These are phyloP conservation scores for Babesia bovis DNA, from an alignment of 169 alveolate genomes.

Conservation along the genomic window DNA sequence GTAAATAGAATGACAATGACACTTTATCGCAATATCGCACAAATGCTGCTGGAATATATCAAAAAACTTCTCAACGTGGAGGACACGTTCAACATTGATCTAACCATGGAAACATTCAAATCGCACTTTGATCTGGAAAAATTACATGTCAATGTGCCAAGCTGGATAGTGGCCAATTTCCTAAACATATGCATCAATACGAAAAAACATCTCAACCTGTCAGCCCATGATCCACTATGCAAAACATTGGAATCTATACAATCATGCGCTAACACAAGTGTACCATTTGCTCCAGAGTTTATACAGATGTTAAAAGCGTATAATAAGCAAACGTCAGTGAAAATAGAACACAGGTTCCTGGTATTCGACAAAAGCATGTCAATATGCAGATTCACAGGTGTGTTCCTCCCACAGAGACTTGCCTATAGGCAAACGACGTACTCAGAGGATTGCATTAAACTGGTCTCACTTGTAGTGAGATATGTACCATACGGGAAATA, in stretches of 20 bases:
- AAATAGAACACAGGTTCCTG: slow-evolving; percentile 70
- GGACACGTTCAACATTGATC: slow-evolving; percentile 58
- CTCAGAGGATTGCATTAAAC: slow-evolving; percentile 67
- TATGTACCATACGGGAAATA: slow-evolving; percentile 64
- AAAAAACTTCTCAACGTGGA: slow-evolving; percentile 44
- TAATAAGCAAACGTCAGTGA: slow-evolving; percentile 12
- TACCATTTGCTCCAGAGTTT: slow-evolving; percentile 42
- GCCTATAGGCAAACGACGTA: slow-evolving; percentile 73
- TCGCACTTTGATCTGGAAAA: slow-evolving; percentile 54
- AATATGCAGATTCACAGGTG: slow-evolving; percentile 73
- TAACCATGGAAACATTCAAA: slow-evolving; percentile 65
- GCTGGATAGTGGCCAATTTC: slow-evolving; percentile 43
- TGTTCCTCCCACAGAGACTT: slow-evolving; percentile 81
- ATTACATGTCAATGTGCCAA: slow-evolving; percentile 21
- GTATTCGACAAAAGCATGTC: slow-evolving; percentile 75
- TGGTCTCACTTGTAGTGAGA: slow-evolving; percentile 66
- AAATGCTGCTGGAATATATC: slow-evolving; percentile 54
- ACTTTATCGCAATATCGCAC: slow-evolving; percentile 58
- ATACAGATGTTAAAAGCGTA: slow-evolving; percentile 24
- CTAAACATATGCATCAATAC: slow-evolving; percentile 35
- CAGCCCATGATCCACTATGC: slow-evolving; percentile 77
- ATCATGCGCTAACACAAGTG: neutral
- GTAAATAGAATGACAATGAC: slow-evolving; percentile 38
- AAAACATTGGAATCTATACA: slow-evolving; percentile 36
- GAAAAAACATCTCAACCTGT: slow-evolving; percentile 58